Conservation (phyloP, 2,329 filamentous ascomycete genomes). For the Chaetomiaceae sp. region DNA sequence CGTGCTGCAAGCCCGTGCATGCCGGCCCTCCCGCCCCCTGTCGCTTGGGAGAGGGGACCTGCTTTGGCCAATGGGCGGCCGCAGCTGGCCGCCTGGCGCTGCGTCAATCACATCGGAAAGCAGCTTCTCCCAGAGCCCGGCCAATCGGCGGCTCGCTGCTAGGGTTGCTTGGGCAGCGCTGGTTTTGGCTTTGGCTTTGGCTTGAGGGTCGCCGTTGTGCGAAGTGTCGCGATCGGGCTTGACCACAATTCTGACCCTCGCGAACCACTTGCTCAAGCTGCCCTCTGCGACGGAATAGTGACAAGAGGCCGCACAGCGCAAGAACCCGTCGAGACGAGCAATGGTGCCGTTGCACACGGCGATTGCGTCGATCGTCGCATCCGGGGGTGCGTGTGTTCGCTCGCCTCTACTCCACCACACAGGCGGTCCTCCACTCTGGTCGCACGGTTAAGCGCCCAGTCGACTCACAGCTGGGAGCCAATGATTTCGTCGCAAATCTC, state of each 20-base stretch:
- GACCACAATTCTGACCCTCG: too few species aligned
- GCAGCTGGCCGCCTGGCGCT: conserved; percentile 18
- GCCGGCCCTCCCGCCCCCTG: conserved; percentile 22
- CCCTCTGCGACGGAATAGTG: too few species aligned
- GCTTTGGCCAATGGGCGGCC: conserved; percentile 17
- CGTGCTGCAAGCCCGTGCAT: conserved; percentile 15
- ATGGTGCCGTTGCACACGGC: neutral
- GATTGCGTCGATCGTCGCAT: neutral
- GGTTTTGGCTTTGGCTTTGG: too few species aligned
- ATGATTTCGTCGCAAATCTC: conserved; percentile 4
- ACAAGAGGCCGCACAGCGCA: too few species aligned
- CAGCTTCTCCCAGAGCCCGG: neutral
- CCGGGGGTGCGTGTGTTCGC: neutral
- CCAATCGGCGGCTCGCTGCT: conserved; percentile 13
- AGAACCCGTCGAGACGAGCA: too few species aligned
- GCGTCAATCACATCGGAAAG: conserved; percentile 19
- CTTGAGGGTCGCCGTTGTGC: too few species aligned
- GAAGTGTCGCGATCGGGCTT: too few species aligned
- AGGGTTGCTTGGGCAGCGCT: neutral
- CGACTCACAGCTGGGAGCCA: conserved; percentile 2
- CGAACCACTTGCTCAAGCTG: too few species aligned
- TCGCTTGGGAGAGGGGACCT: conserved; percentile 8
- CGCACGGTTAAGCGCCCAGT: conserved; percentile 14
- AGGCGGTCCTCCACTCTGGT: conserved; percentile 11
- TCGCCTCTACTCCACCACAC: conserved; percentile 1